Base-by-base conservation (phyloP, 108 stramenopile genomes). In the Pelagomonas calceolata region DNA sequence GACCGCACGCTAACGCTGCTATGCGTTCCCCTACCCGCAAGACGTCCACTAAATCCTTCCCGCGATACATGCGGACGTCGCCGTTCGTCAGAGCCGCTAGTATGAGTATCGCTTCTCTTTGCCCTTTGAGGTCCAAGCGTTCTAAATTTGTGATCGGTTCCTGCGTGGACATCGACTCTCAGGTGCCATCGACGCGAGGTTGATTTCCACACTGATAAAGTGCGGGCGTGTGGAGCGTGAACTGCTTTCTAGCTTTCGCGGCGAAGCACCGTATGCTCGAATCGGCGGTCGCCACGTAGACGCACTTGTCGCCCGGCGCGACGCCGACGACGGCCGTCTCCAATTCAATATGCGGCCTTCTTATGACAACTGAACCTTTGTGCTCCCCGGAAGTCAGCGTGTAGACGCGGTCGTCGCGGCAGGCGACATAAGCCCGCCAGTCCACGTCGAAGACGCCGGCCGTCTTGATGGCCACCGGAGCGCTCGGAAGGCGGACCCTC, bases 251-350 rank as follows among this genome's bases (percentile, higher is more conserved):
- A 4, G 83, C 83, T 75, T 84, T 85, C 63, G 76, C 30, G 68
- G 66, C 75, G 69, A 67, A 86, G 36, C 70, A 80, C 65, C 73
- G 74, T 10, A 86, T 63, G 51, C n/a, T 44, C 10, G 64, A 30
- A 63, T 85, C 82, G 69, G 77, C 80, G 31, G 81, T 82, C 37
- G 84, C 84, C 16, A 80, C 78, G 74, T 74, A 78, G 33, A 86
- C 51, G 67, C 63, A 67, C 39, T 73, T 71, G 0, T 70, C 82
- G 32, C 74, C 69, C 33, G 80, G 64, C 26, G 69, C 84, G 5
- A 86, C 64, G 18, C 79, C 84, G 63, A 76, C 76, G 15, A 79
- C 76, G 10, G 73, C 74, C 0, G 83, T 46, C 39, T 81, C 81
- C 16, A 82, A 60, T 34, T 82, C 80, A 37, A 84, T 82, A 36